Base-by-base conservation (phyloP, 23 red algal genomes). In the Gracilariopsis chorda region DNA sequence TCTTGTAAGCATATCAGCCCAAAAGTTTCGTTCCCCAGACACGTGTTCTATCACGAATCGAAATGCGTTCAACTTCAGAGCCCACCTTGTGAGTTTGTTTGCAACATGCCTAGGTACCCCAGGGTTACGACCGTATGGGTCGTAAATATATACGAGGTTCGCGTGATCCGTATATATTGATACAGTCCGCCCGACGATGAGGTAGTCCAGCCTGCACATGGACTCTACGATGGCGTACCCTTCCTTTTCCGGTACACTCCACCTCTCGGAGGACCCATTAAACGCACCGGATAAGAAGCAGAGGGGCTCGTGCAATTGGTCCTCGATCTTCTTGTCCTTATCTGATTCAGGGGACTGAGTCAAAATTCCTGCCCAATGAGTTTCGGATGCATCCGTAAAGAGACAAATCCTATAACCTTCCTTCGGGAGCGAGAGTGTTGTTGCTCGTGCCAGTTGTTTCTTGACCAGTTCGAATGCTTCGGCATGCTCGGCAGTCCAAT, bases 241-340 rank as follows among this genome's bases (percentile, higher is more conserved):
- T 62, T 62, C 57, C 57, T 62, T 62, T 32, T 14, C 57, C 57
- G 5, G 57, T 24, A 62, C 14, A 32, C 57, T 62, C 13, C 35
- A 62, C 35, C 57, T 62, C 35, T 62, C 14, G 14, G 57, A 24
- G 28, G 57, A 62, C 35, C 5, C 14, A 32, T 9, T 73, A 40
- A 73, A 73, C 67, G 67, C 8, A 7, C 75, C 75, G 27, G 41
- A 80, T 48, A 80, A 28, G 35, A 80, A 80, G 42, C 41, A 80
- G 6, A 80, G 37, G 25, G 75, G 75, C 39, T 80, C 75, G 75
- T 80, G 75, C 39, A 9, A 19, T 28, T 80, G 41, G 43, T 80
- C 75, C 56, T 80, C 75, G 8, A 80, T 80, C 42, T 45, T 4
- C 23, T 23, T 53, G 23, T 39, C 4, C 19, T 5, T 19, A 5